Base-by-base conservation (phyloP, 2,329 filamentous ascomycete genomes). In the Botrytis byssoidea region DNA sequence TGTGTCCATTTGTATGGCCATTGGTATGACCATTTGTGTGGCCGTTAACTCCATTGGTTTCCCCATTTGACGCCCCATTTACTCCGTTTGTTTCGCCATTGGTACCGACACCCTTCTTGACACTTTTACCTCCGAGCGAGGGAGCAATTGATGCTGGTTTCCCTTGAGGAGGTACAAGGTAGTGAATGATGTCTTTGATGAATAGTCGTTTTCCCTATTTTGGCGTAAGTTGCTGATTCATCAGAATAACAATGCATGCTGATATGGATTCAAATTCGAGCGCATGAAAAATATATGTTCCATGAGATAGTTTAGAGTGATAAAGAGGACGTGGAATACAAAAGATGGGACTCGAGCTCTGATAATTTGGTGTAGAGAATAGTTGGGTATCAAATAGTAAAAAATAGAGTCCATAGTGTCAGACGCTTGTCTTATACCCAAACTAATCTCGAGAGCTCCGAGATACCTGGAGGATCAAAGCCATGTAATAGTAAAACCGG, bases 101-200 rank as follows among this genome's bases (percentile, higher is more conserved):
- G 67, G 80, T 81, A 70, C 79, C 79, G 29, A 81, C 79, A 3
- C 78, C 80, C 44, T 81, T 80, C 74, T 80, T 82, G 51, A 77
- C 67, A 12, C 66, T 74, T 63, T 77, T 74, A 35, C 79, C 80
- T 42, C 75, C 78, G 69, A 98, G 86, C n/a, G 94, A 97, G 3
- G 93, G 92, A 16, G 93, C 94, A 74, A 96, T 89, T 67, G 85
- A 86, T 69, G 93, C 88, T 22, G 88, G 86, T 79, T 92, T 88
- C 65, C 87, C 86, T 76, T 92, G 85, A 5, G 93, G 93, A 8
- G 94, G 92, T 76, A 97, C 86, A 77, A 98, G 87, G 83, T 98
- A 98, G 83, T 98, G 92, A 73, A 93, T 91, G 85, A 98, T 99
- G 83, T 98, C 96, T 83, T 99, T 99, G 88, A 99, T 96, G 85